Base-by-base conservation (phyloP, 768 basidiomycete genomes). In the Lentinula raphanica region DNA sequence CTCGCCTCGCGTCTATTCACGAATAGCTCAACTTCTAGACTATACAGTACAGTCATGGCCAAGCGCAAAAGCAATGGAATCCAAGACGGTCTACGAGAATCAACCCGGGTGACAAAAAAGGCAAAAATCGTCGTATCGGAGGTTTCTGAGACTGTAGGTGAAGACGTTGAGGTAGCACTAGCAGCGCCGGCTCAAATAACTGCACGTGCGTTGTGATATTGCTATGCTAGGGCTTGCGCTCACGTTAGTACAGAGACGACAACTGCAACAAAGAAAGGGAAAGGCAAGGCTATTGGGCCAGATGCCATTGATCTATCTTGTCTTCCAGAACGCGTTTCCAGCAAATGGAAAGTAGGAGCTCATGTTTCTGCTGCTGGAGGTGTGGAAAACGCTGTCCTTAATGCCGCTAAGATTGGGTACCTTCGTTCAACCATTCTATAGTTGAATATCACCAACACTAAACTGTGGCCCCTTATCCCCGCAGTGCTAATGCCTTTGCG, bases 291-390 rank as follows among this genome's bases (percentile, higher is more conserved):
- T 31, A 7, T 19, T 21, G 12, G 5, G 21, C 5, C 21, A 36
- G 35, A 56, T 8, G 9, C 9, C 25, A 45, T 56, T 19, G 40
- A 42, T 15, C 28, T 54, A 27, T 28, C 53, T 3, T 15, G 19
- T 17, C 25, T 54, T 23, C 59, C 29, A 3, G 60, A 66, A n/a
- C 69, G 76, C 46, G 25, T 58, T 21, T 59, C 66, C 0, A 79
- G 74, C 44, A 63, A 66, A 0, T 89, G 86, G 86, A 87, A 88
- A 66, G 75, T 94, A 12, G 92, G 92, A 1, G 90, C 91, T 3
- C 92, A 95, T 65, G 88, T 93, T 23, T 92, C 90, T 13, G 80
- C 88, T 8, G 83, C 85, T 0, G 91, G 90, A 2, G 92, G 92
- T 1, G 82, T 92, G 0, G 88, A 90, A 66, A 88, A 90, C 56